Conservation (phyloP, 257 asterid species). For the Solanum paucissectum region DNA sequence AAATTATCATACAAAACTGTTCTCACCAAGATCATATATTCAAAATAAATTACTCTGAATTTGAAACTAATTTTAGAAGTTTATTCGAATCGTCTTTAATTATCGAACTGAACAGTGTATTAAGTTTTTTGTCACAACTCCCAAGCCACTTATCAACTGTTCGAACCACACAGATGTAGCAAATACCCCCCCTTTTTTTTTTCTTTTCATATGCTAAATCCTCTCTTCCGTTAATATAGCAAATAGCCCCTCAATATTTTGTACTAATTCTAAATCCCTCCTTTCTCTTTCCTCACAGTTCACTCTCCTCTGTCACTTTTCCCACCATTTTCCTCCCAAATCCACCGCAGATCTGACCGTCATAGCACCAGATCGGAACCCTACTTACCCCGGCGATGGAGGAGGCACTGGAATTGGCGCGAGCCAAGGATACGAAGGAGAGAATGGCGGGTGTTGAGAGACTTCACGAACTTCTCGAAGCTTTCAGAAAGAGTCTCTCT, state of each 20-base stretch:
- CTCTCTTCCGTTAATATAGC: background rate
- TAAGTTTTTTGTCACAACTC: background rate
- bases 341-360: slow-evolving; percentile 22
- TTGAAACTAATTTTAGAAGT: background rate
- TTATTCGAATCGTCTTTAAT: too few species aligned
- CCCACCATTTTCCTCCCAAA: slow-evolving; percentile 1
- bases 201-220: background rate
- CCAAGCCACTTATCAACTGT: background rate
- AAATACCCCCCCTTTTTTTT: background rate
- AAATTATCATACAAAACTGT: too few species aligned
- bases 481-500: slow-evolving; percentile 61
- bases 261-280: slow-evolving; percentile 6
- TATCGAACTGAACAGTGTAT: background rate
- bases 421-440: slow-evolving; percentile 98
- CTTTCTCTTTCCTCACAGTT: background rate
- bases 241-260: background rate
- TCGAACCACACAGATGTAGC: slow-evolving; percentile 20
- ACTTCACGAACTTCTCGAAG: slow-evolving; percentile 87
- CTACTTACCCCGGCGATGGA: slow-evolving; percentile 42
- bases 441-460: slow-evolving; percentile 98
- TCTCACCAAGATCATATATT: too few species aligned
- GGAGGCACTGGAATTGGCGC: slow-evolving; percentile 91
- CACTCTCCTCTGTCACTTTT: slow-evolving; percentile 13
- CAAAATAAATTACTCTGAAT: too few species aligned
- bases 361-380: slow-evolving; percentile 41